These are phyloP conservation scores for Podaxis sp. DNA, from an alignment of 768 basidiomycete species.

Conservation along the genomic window DNA sequence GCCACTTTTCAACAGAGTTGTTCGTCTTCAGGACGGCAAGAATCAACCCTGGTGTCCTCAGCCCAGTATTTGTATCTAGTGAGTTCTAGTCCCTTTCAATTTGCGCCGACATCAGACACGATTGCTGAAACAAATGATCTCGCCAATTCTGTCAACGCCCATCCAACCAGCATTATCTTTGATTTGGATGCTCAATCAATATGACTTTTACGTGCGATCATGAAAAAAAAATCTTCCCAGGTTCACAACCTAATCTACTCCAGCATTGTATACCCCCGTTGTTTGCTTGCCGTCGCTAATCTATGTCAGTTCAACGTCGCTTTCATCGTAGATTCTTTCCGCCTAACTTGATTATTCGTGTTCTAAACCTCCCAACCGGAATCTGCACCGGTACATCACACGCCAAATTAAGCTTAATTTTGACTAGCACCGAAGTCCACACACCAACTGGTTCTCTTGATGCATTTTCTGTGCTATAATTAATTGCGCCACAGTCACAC, in stretches of 20 bases:
- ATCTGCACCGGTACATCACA: too few relatives aligned
- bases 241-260: not conserved
- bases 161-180: conserved; percentile 55
- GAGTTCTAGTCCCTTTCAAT: conserved; percentile 27
- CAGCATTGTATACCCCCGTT: not conserved
- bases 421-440: too few relatives aligned
- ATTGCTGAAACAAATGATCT: conserved; percentile 10
- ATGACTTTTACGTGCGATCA: conserved; percentile 68
- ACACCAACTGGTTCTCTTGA: too few relatives aligned
- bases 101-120: not conserved
- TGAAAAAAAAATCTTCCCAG: conserved; percentile 14
- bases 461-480: too few relatives aligned
- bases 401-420: too few relatives aligned
- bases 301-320: not conserved
- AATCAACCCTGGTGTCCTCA: conserved; percentile 55
- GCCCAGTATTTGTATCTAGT: conserved; percentile 87
- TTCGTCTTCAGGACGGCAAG: conserved; percentile 78
- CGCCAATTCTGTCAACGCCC: conserved; percentile 14
- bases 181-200: conserved; percentile 85
- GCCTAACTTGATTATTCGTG: not conserved
- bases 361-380: not conserved
- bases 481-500: too few relatives aligned
- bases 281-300: not conserved
- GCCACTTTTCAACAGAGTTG: conserved; percentile 85
- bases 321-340: not conserved